These are phyloP conservation scores for Dunaliella sp. DNA, from an alignment of 139 green algal species.

Conservation along the genomic window DNA sequence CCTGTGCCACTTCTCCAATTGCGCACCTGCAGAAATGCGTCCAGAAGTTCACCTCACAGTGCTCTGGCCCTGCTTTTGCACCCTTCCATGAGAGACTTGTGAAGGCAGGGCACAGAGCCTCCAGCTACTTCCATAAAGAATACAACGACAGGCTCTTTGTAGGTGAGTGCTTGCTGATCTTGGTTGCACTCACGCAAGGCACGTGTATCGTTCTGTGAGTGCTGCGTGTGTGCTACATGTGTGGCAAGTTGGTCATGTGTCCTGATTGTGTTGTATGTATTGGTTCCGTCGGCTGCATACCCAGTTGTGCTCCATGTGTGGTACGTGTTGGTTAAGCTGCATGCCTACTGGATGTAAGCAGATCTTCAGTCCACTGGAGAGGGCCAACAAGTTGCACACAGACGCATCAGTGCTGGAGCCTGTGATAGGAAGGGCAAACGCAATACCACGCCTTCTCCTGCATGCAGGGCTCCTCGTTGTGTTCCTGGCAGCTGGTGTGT, in stretches of 20 bases:
- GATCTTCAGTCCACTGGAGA: no score
- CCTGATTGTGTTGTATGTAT: no score
- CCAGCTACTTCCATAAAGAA: neutral
- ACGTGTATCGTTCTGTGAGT: neutral
- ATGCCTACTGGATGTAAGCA: no score
- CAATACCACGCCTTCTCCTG: neutral
- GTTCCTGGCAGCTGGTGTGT: neutral
- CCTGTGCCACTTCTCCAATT: no score
- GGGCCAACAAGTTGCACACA: no score
- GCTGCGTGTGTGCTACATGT: no score
- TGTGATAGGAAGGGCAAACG: no score
- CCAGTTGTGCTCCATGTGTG: no score
- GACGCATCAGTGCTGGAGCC: no score
- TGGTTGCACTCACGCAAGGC: neutral
- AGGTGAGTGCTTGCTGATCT: neutral
- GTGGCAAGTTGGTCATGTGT: no score
- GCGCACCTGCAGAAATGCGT: neutral
- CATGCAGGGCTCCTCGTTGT: neutral
- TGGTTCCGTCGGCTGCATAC: no score
- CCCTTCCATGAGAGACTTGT: neutral
- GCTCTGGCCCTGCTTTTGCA: neutral
- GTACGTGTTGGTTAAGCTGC: no score
- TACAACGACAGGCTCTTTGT: neutral
- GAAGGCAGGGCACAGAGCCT: neutral
- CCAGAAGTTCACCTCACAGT: neutral